These are phyloP conservation scores for Termitomyces sp. DNA, from an alignment of 768 basidiomycete genomes.

Conservation along the genomic window DNA sequence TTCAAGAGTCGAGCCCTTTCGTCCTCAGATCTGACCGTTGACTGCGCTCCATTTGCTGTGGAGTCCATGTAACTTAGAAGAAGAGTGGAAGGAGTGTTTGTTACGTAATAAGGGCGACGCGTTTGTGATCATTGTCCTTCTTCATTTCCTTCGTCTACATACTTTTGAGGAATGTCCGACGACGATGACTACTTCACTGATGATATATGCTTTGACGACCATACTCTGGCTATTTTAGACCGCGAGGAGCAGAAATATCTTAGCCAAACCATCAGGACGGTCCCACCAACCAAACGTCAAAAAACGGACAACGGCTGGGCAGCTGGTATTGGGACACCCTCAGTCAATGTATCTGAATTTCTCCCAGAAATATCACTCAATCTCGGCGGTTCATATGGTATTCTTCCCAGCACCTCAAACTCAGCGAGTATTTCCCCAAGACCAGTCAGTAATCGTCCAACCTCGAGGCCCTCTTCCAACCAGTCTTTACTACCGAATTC, in stretches of 20 bases:
- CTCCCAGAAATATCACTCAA: slow-evolving; percentile 64
- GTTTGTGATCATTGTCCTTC: background rate
- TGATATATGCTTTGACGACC: slow-evolving; percentile 61
- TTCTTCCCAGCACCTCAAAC: slow-evolving; percentile 21
- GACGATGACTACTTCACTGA: slow-evolving; percentile 66
- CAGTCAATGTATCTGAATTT: slow-evolving; percentile 42
- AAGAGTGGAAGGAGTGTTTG: background rate
- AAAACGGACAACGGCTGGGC: slow-evolving; percentile 47
- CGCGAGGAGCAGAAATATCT: slow-evolving; percentile 48
- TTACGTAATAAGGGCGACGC: slow-evolving; percentile 13
- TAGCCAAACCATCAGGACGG: slow-evolving; percentile 20
- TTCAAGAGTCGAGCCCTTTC: slow-evolving; percentile 50
- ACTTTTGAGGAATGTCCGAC: slow-evolving; percentile 47
- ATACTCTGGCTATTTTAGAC: slow-evolving; percentile 59
- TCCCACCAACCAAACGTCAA: slow-evolving; percentile 48
- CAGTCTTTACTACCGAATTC: background rate
- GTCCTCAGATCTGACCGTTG: slow-evolving; percentile 33
- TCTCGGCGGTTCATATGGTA: slow-evolving; percentile 53
- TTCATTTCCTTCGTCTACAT: background rate
- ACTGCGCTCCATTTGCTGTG: slow-evolving; percentile 20
- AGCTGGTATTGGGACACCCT: slow-evolving; percentile 25
- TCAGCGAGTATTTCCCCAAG: background rate
- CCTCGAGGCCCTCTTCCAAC: background rate
- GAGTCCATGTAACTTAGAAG: slow-evolving; percentile 30
- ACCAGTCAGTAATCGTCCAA: background rate